These are phyloP conservation scores for Selenicereus undatus DNA, from an alignment of 148 eudicot species.

Conservation along the genomic window DNA sequence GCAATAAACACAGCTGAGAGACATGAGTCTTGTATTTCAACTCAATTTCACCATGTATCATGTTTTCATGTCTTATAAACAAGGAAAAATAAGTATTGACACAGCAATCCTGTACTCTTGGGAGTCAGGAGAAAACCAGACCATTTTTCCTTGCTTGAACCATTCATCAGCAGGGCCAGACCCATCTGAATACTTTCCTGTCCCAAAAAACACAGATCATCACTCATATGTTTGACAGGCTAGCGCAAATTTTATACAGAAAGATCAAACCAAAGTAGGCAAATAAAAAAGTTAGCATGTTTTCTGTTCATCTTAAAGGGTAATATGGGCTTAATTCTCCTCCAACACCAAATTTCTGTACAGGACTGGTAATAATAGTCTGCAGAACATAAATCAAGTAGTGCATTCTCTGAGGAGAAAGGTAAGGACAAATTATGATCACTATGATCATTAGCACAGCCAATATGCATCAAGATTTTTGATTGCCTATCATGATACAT, in stretches of 20 bases:
- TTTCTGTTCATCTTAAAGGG: no score
- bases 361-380: no score
- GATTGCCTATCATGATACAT: not conserved
- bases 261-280: not conserved
- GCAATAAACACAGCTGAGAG: no score
- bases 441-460: no score
- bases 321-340: no score
- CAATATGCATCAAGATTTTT: not conserved
- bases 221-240: not conserved
- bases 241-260: not conserved
- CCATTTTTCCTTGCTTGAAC: slow-evolving; percentile 85
- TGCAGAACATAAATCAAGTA: no score
- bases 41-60: no score
- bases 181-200: slow-evolving; percentile 92
- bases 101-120: no score
- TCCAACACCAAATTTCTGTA: no score
- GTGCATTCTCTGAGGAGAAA: not conserved
- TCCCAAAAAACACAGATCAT: slow-evolving; percentile 13
- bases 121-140: slow-evolving; percentile 26
- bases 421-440: no score
- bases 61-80: not conserved
- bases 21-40: no score
- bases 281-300: no score
- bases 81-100: not conserved
- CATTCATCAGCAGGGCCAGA: slow-evolving; percentile 87